Percentiles rank a stretch among this genome's conserved stretches.
phyloP scores from a whole-genome alignment of 2,329 filamentous ascomycete species.

The Capronia coronata region DNA sequence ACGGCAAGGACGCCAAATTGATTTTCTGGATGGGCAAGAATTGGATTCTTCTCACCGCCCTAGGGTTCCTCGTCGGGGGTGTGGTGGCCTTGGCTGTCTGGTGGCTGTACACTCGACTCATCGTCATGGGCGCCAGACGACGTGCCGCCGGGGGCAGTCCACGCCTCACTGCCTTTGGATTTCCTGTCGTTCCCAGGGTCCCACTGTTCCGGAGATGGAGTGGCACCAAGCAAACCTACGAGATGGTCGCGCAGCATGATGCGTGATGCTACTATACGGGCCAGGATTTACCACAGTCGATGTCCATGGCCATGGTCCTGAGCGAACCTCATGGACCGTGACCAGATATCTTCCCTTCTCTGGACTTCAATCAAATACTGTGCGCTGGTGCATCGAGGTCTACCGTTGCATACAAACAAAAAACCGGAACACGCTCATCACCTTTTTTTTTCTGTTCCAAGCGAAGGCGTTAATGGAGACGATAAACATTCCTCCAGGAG shows the following conservation, averaged over 20 bases:
- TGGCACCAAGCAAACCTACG: constrained; percentile 15
- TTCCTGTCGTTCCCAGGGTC: constrained; percentile 8
- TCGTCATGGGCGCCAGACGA: constrained; percentile 33
- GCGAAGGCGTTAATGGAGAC: constrained; percentile 11
- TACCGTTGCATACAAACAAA: too few relatives aligned
- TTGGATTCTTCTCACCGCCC: constrained; percentile 50
- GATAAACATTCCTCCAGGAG: background rate
- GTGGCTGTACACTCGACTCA: constrained; percentile 46
- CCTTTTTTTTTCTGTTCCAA: background rate
- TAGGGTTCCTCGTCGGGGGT: constrained; percentile 46
- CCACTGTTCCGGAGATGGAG: constrained; percentile 21
- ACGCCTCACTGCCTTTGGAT: constrained; percentile 9
- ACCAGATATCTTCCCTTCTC: background rate
- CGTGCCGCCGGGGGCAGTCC: constrained; percentile 13
- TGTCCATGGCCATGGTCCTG: background rate
- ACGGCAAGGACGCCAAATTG: constrained; percentile 55
- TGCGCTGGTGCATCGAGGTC: too few relatives aligned
- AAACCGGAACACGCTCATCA: too few relatives aligned
- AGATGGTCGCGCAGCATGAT: constrained; percentile 24
- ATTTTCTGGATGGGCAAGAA: constrained; percentile 60
- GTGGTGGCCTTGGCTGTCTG: constrained; percentile 44
- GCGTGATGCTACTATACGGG: constrained; percentile 14
- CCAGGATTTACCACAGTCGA: too few relatives aligned
- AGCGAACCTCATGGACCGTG: background rate
- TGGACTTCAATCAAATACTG: background rate